Evolutionary conservation across 1,139 yeast genomes (phyloP), one percentile per base, ranked within the genome.

Genomic region (Ogataea hybrid): DNA sequence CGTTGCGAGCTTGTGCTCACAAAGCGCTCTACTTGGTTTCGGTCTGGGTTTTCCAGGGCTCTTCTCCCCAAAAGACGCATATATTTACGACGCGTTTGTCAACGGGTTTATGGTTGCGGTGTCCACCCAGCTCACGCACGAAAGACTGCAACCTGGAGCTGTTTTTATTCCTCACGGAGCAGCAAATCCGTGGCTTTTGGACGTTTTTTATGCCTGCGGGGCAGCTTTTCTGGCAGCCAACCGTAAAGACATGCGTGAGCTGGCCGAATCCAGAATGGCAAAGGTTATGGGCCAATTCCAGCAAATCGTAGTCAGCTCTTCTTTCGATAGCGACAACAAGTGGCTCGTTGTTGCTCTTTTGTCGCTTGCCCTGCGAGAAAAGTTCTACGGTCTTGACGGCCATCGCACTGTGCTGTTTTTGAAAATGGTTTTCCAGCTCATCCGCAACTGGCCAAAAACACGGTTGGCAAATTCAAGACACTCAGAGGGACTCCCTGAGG

Each of bases 61-160:
- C 45, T 23, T 10, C 58, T 20, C 21, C 9, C 21, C 21, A 3
- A 20, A 62, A 11, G 62, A 62, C 29, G 54, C 57, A 0, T 50
- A 53, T 38, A 47, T 64, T 25, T 53, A 60, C 31, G 60, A 65
- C 44, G 65, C 66, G 5, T 69, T 70, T 46, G 59, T 64, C 9
- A 59, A 63, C 34, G 66, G 67, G 1, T 71, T 69, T 45, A 62
- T 71, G 43, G 63, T 63, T 1, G 53, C 65, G n/a, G 54, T 69
- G 10, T 68, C 73, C 0, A 70, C 73, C 0, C 74, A 70, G 33
- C 61, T 64, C 28, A 61, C 75, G 0, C 75, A 70, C 47, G 65
- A 68, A 1, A 52, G 62, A 15, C 54, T 71, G 5, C 69, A 71
- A 3, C 72, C 75, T 0, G 62, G 48, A 2, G 32, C 36, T 0